These are phyloP conservation scores for Eragrostis curvula DNA, from an alignment of 176 grass and related monocot genomes.

Conservation along the genomic window DNA sequence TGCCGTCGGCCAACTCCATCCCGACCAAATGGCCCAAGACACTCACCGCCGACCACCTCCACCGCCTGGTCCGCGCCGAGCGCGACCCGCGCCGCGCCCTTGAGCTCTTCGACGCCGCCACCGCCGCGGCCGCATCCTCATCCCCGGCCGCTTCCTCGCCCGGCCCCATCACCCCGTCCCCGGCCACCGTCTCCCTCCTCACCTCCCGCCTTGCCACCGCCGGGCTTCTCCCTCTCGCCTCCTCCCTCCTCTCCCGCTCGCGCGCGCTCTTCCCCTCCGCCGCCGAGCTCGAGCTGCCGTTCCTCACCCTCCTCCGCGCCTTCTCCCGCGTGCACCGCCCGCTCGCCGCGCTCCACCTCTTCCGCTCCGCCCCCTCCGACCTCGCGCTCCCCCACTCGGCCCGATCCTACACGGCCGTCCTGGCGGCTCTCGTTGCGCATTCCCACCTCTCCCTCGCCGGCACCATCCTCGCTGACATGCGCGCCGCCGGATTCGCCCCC, in stretches of 20 bases:
- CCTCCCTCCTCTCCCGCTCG: slow-evolving; percentile 64
- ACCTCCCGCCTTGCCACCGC: slow-evolving; percentile 75
- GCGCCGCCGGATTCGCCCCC: slow-evolving; percentile 58
- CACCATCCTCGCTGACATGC: slow-evolving; percentile 77
- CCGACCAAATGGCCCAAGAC: slow-evolving; percentile 66
- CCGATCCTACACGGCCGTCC: slow-evolving; percentile 75
- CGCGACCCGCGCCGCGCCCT: slow-evolving; percentile 68
- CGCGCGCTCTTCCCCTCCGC: slow-evolving; percentile 45
- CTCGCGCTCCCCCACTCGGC: slow-evolving; percentile 61
- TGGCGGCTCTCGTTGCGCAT: slow-evolving; percentile 69
- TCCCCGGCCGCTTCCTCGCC: slow-evolving; percentile 17
- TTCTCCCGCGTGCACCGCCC: slow-evolving; percentile 64
- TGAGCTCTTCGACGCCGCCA: slow-evolving; percentile 73
- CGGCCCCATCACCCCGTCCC: slow-evolving; percentile 39
- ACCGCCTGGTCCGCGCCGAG: slow-evolving; percentile 62
- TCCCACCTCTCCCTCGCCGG: slow-evolving; percentile 60
- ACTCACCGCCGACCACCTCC: slow-evolving; percentile 59
- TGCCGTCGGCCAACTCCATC: slow-evolving; percentile 38
- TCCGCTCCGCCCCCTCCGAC: slow-evolving; percentile 57
- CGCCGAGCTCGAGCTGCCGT: slow-evolving; percentile 51
- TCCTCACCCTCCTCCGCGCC: slow-evolving; percentile 75
- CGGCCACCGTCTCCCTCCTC: slow-evolving; percentile 60
- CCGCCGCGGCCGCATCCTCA: slow-evolving; percentile 40
- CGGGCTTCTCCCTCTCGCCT: slow-evolving; percentile 62
- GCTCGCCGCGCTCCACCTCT: slow-evolving; percentile 76